Evolutionary conservation across 371 early-diverging fungal species (phyloP).

Genomic region (Mucor saturninus): DNA sequence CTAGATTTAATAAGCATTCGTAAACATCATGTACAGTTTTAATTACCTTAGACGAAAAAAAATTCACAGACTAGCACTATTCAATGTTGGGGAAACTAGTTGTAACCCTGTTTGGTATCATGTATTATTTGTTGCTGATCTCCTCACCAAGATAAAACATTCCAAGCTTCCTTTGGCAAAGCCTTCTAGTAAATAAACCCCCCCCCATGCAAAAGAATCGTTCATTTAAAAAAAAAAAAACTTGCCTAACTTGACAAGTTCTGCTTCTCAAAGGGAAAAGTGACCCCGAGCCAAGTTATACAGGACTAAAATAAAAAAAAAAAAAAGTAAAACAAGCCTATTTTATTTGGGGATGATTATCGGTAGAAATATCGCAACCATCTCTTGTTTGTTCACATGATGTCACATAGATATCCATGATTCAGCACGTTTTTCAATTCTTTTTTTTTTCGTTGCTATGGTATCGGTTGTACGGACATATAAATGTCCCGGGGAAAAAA

Average conservation of each 20-base stretch:
- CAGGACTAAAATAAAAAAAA: not conserved
- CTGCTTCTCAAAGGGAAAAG: not conserved
- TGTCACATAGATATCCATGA: too few species aligned
- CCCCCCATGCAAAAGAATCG: too few species aligned
- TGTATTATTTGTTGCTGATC: slow-evolving; percentile 5
- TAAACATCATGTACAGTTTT: too few species aligned
- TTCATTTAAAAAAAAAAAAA: too few species aligned
- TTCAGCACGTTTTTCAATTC: too few species aligned
- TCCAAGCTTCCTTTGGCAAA: not conserved
- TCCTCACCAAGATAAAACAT: not conserved
- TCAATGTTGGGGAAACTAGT: not conserved
- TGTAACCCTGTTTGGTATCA: slow-evolving; percentile 3
- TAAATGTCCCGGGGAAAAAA: too few species aligned
- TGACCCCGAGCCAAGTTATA: slow-evolving; percentile 7
- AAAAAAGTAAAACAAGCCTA: not conserved
- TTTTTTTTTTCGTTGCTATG: too few species aligned
- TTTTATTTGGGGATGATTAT: not conserved
- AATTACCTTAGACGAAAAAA: too few species aligned
- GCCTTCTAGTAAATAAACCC: not conserved
- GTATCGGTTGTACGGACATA: too few species aligned
- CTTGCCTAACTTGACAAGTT: not conserved
- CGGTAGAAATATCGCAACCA: too few species aligned
- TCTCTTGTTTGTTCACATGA: too few species aligned
- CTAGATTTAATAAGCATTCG: too few species aligned
- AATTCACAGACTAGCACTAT: not conserved